Evolutionary conservation across 805 yeast species (phyloP).

Genomic region (Nakazawaea pomicola): DNA sequence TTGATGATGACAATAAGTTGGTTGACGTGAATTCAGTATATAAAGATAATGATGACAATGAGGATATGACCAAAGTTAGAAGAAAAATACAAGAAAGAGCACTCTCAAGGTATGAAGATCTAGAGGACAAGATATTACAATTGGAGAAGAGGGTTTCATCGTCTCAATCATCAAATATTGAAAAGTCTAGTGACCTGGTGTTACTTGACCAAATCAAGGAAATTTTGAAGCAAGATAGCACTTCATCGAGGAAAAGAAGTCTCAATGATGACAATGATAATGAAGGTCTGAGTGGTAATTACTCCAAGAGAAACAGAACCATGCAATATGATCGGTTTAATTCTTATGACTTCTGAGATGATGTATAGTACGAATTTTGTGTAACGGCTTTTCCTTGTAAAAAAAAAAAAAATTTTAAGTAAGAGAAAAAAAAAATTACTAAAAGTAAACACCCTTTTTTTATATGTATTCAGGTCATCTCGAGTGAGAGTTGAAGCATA

Average conservation of each 20-base stretch:
- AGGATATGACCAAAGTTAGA: constrained; percentile 1
- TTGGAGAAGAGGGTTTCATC: neutral
- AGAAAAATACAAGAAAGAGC: constrained; percentile 5
- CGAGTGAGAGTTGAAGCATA: no score
- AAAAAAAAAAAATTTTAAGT: no score
- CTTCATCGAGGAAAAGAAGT: neutral
- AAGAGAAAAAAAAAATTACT: neutral
- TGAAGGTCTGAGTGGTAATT: no score
- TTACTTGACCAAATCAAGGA: neutral
- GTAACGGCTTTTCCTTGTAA: no score
- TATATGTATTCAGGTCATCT: neutral
- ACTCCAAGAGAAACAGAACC: no score
- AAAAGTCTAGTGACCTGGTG: constrained; percentile 1
- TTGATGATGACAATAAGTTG: neutral
- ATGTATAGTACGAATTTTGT: no score
- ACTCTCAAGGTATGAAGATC: neutral
- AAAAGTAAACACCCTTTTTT: neutral
- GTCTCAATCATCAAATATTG: neutral
- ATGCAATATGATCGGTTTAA: no score
- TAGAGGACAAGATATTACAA: constrained; percentile 1
- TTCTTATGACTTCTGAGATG: no score
- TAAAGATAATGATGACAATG: neutral
- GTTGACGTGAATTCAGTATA: neutral
- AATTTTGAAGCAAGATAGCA: neutral
- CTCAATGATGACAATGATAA: neutral